Evolutionary conservation across 2,329 filamentous ascomycete genomes (phyloP), one percentile per base, ranked within the genome.

Genomic region (Fusarium longipes): DNA sequence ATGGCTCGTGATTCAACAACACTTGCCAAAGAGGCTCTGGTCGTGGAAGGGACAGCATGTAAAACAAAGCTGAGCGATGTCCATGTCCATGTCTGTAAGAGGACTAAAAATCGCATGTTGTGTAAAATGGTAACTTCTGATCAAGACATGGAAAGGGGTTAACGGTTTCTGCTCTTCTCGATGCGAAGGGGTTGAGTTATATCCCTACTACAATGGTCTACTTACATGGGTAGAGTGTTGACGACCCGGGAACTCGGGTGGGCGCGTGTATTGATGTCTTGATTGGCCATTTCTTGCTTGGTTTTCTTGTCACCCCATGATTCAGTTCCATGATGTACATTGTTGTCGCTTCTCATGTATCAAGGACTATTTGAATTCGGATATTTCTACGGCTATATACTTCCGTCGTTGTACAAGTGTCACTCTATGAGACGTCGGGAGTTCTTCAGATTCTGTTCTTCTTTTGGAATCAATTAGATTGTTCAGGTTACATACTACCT

Each of bases 1-100:
- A 67, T 54, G n/a, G 48, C 67, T 11, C 53, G 45, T 29, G 20
- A 48, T 29, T 45, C 39, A 5, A 68, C 35, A 9, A 42, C 10
- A 4, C 17, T 35, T 11, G 30, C 47, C 10, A 43, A 25, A 4
- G 53, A n/a, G n/a, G 22, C 11, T 18, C n/a, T 25, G 1, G 42
- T 62, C 14, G 32, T 10, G 17, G 42, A n/a, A 1, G 59, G 32
- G 18, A 56, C 12, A 4, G 2, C 30, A 24, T 33, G 36, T 5
- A 63, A 18, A 27, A 27, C 36, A 6, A 25, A 32, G 6, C 49
- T 15, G 3, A 20, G 2, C 8, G 10, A 33, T 11, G 17, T 15
- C n/a, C 11, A 33, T 11, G 17, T 15, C n/a, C 11, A 33, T 12
- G 12, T 15, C 20, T 48, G 40, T 11, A 11, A 45, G 12, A 47